These are phyloP conservation scores for Salvia splendens DNA, from an alignment of 257 asterid species.

Conservation along the genomic window DNA sequence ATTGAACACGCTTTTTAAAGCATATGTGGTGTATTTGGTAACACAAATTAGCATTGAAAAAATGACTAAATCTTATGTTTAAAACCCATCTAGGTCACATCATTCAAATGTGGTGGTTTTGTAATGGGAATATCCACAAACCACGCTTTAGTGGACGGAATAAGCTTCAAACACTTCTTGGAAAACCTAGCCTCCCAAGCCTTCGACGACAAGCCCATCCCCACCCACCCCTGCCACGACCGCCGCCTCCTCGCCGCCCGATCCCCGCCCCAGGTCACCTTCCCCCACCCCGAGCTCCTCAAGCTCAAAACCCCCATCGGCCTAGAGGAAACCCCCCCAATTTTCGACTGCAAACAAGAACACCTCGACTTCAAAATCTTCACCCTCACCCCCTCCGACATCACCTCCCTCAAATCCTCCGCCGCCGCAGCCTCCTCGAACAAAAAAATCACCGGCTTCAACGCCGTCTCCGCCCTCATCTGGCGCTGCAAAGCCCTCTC, in stretches of 20 bases:
- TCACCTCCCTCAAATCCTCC: slow-evolving; percentile 48
- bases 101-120: slow-evolving; percentile 88
- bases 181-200: slow-evolving; percentile 85
- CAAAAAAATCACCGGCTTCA: slow-evolving; percentile 63
- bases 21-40: too few species aligned
- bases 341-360: slow-evolving; percentile 52
- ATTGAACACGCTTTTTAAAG: too few species aligned
- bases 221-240: slow-evolving; percentile 57
- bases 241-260: slow-evolving; percentile 79
- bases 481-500: slow-evolving; percentile 93
- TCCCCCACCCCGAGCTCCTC: slow-evolving; percentile 80
- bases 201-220: slow-evolving; percentile 59
- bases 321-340: slow-evolving; percentile 47
- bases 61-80: too few species aligned
- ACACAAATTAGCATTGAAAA: too few species aligned
- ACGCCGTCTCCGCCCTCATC: slow-evolving; percentile 65
- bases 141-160: slow-evolving; percentile 69
- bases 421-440: slow-evolving; percentile 28
- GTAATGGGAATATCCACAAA: slow-evolving; percentile 67
- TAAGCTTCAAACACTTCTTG: slow-evolving; percentile 62
- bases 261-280: slow-evolving; percentile 74
- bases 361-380: slow-evolving; percentile 63
- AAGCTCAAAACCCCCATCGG: slow-evolving; percentile 60
- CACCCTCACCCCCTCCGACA: slow-evolving; percentile 44
- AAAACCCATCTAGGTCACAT: slow-evolving; percentile 53